These are phyloP conservation scores for Lophiotrema nucula DNA, from an alignment of 495 filamentous ascomycete genomes.

Conservation along the genomic window DNA sequence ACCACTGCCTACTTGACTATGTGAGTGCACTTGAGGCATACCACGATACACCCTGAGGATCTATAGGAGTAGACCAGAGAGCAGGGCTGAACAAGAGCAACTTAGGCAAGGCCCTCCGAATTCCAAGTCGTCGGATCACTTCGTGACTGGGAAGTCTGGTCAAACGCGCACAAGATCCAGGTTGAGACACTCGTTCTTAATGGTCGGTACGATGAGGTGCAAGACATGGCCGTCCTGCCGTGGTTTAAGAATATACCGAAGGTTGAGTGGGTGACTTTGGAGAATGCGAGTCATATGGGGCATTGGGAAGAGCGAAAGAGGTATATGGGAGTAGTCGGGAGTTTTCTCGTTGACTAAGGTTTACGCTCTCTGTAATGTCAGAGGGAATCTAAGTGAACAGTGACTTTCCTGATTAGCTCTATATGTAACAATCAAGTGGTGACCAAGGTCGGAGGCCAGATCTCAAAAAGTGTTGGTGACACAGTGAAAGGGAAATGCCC, in stretches of 20 bases:
- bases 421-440: no score
- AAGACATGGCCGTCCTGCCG: constrained; percentile 46
- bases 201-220: constrained; percentile 51
- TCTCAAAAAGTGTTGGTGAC: no score
- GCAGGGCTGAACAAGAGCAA: not conserved
- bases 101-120: not conserved
- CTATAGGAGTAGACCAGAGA: no score
- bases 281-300: constrained; percentile 47
- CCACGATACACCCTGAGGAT: no score
- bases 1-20: constrained; percentile 49
- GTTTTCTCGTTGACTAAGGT: constrained; percentile 31
- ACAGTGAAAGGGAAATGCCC: no score
- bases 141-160: constrained; percentile 45
- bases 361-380: no score
- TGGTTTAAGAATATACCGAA: constrained; percentile 48
- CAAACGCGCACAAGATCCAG: constrained; percentile 40
- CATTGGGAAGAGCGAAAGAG: constrained; percentile 47
- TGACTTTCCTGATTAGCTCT: no score
- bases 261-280: constrained; percentile 50
- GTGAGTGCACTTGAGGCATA: no score
- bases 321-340: constrained; percentile 31
- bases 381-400: no score
- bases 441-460: no score
- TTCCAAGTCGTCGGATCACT: constrained; percentile 40
- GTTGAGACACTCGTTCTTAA: constrained; percentile 51